Conservation (phyloP, 1,284 basidiomycete species). For the Ustilago vetiveriae region DNA sequence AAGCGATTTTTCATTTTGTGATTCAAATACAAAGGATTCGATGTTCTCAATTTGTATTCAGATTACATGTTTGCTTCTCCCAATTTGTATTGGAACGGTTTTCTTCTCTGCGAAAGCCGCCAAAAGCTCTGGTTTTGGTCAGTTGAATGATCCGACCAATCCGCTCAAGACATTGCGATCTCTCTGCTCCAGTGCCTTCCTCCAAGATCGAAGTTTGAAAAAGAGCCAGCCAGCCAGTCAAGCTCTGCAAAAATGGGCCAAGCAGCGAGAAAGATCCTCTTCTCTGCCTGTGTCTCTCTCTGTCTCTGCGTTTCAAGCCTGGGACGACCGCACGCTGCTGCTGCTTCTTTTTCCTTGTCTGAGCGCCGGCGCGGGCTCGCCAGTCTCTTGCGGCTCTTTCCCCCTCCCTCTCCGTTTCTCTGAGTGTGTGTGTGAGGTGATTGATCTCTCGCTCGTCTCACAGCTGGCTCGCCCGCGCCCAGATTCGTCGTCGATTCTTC, state of each 20-base stretch:
- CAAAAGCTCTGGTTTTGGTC: not conserved
- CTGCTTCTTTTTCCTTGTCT: not conserved
- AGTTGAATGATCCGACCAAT: constrained; percentile 34
- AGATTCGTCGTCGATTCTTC: constrained; percentile 15
- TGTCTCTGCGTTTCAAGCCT: no score
- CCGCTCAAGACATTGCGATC: constrained; percentile 13
- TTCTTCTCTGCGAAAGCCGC: constrained; percentile 10
- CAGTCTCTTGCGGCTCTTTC: no score
- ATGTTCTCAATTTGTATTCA: no score
- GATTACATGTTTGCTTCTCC: no score
- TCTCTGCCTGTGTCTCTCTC: not conserved
- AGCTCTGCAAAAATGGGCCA: not conserved
- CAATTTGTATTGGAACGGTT: not conserved
- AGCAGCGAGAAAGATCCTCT: not conserved
- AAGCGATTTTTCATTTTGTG: no score
- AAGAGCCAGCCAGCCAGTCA: not conserved
- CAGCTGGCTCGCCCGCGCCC: constrained; percentile 14
- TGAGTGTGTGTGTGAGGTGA: no score
- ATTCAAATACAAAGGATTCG: no score
- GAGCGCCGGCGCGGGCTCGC: constrained; percentile 1
- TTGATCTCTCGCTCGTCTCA: constrained; percentile 2
- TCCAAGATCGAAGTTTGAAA: not conserved
- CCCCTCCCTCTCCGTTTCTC: no score
- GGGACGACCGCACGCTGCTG: not conserved
- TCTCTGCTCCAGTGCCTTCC: constrained; percentile 13